Evolutionary conservation across 345 rosid species (phyloP).

Genomic region (Populus tremula): DNA sequence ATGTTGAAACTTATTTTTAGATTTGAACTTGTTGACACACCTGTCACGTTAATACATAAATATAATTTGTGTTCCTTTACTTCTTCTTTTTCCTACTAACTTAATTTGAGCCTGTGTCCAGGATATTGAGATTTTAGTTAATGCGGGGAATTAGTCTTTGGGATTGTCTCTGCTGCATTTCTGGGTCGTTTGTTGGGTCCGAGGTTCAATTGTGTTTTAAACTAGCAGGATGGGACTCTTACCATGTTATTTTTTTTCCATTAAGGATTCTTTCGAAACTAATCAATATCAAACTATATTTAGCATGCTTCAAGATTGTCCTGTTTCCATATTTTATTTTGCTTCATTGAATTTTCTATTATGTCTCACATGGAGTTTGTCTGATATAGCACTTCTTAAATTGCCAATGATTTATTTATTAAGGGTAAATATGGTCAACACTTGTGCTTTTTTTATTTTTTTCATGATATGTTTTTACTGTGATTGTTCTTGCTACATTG

Average conservation of each 20-base stretch:
- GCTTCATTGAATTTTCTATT: background rate
- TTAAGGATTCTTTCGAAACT: background rate
- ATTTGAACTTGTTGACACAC: too few relatives aligned
- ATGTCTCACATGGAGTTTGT: background rate
- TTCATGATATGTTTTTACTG: background rate
- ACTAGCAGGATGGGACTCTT: background rate
- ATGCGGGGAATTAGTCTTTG: background rate
- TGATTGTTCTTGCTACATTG: too few relatives aligned
- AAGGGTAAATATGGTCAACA: background rate
- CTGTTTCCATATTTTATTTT: background rate
- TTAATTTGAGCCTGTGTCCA: background rate
- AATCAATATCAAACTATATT: background rate
- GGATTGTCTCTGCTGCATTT: conserved; percentile 3
- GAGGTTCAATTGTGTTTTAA: background rate
- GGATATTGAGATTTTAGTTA: background rate
- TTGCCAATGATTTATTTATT: background rate
- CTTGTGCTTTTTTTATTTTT: background rate
- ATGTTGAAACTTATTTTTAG: too few relatives aligned
- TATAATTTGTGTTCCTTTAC: too few relatives aligned
- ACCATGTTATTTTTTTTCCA: background rate
- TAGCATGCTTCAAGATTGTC: background rate
- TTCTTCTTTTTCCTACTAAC: background rate
- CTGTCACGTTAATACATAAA: too few relatives aligned
- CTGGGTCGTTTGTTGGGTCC: background rate
- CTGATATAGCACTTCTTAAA: too few relatives aligned